phyloP scores from a whole-genome alignment of 768 basidiomycete species.

The Rhizopogon rudus region DNA sequence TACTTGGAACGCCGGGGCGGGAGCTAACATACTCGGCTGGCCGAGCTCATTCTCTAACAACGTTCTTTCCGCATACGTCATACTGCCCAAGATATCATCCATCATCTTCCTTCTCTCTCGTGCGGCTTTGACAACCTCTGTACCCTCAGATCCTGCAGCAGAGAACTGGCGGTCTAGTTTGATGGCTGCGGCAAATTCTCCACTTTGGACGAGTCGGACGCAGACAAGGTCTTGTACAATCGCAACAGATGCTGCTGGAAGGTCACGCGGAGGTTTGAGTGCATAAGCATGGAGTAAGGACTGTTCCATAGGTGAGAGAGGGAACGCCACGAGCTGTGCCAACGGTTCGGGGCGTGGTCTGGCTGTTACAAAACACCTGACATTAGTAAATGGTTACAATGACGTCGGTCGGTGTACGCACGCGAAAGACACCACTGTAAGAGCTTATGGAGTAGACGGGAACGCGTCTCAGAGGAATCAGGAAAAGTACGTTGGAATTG shows the following conservation, averaged over 20 bases:
- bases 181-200: constrained; percentile 67
- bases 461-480: constrained; percentile 49
- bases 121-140: constrained; percentile 25
- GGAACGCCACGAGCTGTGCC: constrained; percentile 57
- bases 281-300: constrained; percentile 51
- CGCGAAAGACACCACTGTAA: constrained; percentile 67
- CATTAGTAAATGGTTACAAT: background rate
- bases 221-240: constrained; percentile 75
- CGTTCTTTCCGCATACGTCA: constrained; percentile 60
- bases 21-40: constrained; percentile 22
- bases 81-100: constrained; percentile 57
- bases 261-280: constrained; percentile 44
- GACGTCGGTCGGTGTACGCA: constrained; percentile 32
- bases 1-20: constrained; percentile 5
- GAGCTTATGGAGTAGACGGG: constrained; percentile 51
- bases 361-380: constrained; percentile 33
- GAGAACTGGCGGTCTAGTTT: constrained; percentile 66
- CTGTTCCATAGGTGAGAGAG: constrained; percentile 65
- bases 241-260: constrained; percentile 46
- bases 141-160: constrained; percentile 32
- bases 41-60: constrained; percentile 59
- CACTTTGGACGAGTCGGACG: constrained; percentile 69
- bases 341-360: constrained; percentile 54
- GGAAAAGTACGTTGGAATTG: constrained; percentile 66
- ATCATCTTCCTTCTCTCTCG: constrained; percentile 66